These are phyloP conservation scores for Saccharomyces hybrid DNA, from an alignment of 1,139 yeast genomes.

Conservation along the genomic window DNA sequence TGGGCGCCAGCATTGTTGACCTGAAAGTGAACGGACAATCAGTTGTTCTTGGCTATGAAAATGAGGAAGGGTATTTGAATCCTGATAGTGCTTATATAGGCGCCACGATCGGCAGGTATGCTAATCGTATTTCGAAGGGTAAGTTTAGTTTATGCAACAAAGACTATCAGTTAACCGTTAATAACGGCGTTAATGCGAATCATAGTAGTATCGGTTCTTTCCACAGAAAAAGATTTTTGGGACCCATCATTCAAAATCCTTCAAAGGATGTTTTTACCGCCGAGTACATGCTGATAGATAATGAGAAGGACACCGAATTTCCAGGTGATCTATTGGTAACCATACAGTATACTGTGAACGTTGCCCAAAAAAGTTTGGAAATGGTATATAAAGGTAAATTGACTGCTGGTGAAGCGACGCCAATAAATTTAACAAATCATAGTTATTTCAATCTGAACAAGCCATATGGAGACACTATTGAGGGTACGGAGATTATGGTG, in stretches of 20 bases:
- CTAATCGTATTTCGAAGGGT: slow-evolving; percentile 51
- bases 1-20: slow-evolving; percentile 46
- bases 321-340: slow-evolving; percentile 21
- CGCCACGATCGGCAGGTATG: slow-evolving; percentile 56
- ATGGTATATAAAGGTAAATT: slow-evolving; percentile 45
- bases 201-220: slow-evolving; percentile 50
- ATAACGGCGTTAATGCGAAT: slow-evolving; percentile 37
- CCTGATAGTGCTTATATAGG: slow-evolving; percentile 47
- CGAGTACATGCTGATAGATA: slow-evolving; percentile 39
- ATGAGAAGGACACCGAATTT: slow-evolving; percentile 16
- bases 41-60: slow-evolving; percentile 33
- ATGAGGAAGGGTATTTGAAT: slow-evolving; percentile 35
- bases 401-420: slow-evolving; percentile 39
- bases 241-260: slow-evolving; percentile 40
- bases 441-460: slow-evolving; percentile 45
- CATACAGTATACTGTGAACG: slow-evolving; percentile 17
- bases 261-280: slow-evolving; percentile 33
- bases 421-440: slow-evolving; percentile 57
- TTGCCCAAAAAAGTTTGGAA: slow-evolving; percentile 30
- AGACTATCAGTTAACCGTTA: slow-evolving; percentile 36
- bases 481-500: slow-evolving; percentile 26
- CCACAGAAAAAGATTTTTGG: slow-evolving; percentile 43
- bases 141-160: slow-evolving; percentile 37
- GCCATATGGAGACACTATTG: slow-evolving; percentile 24
- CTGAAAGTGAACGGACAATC: slow-evolving; percentile 34